These are phyloP conservation scores for Vigna trinervia DNA, from an alignment of 306 rosid species.

Conservation along the genomic window DNA sequence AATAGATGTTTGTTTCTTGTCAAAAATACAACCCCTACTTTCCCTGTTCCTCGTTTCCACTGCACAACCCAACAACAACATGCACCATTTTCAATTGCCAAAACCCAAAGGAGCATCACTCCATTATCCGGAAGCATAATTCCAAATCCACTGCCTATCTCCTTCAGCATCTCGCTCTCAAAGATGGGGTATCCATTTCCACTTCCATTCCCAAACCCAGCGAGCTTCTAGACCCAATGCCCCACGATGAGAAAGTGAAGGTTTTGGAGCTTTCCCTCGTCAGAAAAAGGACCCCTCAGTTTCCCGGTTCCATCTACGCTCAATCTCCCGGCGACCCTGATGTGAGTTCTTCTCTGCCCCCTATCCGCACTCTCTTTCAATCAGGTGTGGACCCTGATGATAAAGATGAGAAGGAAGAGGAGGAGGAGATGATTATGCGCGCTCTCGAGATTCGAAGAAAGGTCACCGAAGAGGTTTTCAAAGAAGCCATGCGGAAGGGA, in stretches of 20 bases:
- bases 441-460: conserved; percentile 91
- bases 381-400: neutral
- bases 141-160: conserved; percentile 73
- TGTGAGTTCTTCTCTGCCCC: conserved; percentile 72
- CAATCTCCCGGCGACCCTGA: conserved; percentile 83
- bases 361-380: conserved; percentile 56
- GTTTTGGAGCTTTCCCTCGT: conserved; percentile 85
- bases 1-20: conserved; percentile 51
- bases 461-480: conserved; percentile 79
- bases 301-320: conserved; percentile 87
- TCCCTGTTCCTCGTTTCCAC: conserved; percentile 37
- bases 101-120: conserved; percentile 44
- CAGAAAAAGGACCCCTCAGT: conserved; percentile 80
- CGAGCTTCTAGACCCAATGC: conserved; percentile 49
- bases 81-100: conserved; percentile 47
- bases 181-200: neutral
- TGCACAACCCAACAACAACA: conserved; percentile 35
- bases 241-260: conserved; percentile 58
- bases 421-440: conserved; percentile 64
- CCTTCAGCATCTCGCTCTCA: conserved; percentile 49
- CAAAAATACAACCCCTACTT: conserved; percentile 43
- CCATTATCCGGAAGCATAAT: conserved; percentile 68
- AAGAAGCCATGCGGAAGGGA: conserved; percentile 74
- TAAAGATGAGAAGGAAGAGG: neutral
- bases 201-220: neutral